Base-by-base conservation (phyloP, 2,329 filamentous ascomycete species). In the Sclerotinia minor region DNA sequence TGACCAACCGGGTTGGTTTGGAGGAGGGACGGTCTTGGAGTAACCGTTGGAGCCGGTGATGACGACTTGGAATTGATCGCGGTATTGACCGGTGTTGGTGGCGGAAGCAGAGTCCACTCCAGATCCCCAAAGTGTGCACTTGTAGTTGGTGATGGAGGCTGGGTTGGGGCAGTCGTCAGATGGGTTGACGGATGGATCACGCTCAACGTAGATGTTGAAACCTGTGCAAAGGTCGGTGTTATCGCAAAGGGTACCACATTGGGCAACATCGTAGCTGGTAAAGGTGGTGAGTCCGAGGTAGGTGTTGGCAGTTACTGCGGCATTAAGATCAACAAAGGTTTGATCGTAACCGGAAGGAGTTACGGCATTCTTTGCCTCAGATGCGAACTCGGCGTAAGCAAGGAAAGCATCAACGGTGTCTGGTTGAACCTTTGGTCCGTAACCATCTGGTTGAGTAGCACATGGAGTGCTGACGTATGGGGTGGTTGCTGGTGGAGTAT, bases 11-110 rank as follows among this genome's bases (percentile, higher is more conserved):
- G 69, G 66, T 52, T 57, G 59, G 3, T 49, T 45, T 17, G 61
- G 54, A 19, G 74, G 69, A 13, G 55, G 17, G 7, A n/a, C 24
- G 19, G 45, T 49, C 26, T 60, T 75, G 67, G 74, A 75, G 70
- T 79, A 79, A 7, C 78, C 80, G 69, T 82, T 82, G 44, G 78
- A 80, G 3, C 79, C 80, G 24, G 80, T 77, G 54, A 81, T 79
- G 57, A 79, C 76, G 45, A 81, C 77, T 15, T 77, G 72, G 78
- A 81, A 76, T n/a, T 71, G 41, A 50, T 68, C 68, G 17, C 75
- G 73, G 69, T 68, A 76, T 68, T 79, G 74, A 47, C 77, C 78
- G 21, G 54, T 58, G 71, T 79, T 79, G 65, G 70, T 76, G 6
- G 77, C 77, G n/a, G 73, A 74, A 15, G 66, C 69, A 19, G 68